These are phyloP conservation scores for Lycium barbarum DNA, from an alignment of 257 asterid species.

Conservation along the genomic window DNA sequence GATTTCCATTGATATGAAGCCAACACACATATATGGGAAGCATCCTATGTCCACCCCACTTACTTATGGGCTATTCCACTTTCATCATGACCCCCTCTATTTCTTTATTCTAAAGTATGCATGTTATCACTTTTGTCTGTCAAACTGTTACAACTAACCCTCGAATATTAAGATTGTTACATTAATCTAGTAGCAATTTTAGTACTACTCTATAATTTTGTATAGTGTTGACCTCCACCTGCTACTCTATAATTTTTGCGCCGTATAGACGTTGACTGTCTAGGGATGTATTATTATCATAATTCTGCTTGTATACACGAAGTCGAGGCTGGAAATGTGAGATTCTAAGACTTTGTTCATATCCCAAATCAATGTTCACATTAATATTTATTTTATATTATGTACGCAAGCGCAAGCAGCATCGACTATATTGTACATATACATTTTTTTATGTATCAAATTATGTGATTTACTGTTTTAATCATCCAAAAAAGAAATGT, in stretches of 20 bases:
- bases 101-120: not conserved
- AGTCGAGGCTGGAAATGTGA: not conserved
- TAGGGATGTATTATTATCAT: not conserved
- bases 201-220: not conserved
- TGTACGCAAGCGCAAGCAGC: too few relatives aligned
- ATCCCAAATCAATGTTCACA: too few relatives aligned
- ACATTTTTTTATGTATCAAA: too few relatives aligned
- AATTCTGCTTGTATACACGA: not conserved
- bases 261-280: not conserved
- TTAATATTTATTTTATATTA: too few relatives aligned
- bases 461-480: too few relatives aligned
- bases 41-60: conserved; percentile 40
- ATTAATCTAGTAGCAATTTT: not conserved
- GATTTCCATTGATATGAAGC: conserved; percentile 15
- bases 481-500: too few relatives aligned
- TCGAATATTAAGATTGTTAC: not conserved
- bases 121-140: conserved; percentile 7
- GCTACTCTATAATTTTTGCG: not conserved
- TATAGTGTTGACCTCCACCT: not conserved
- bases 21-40: conserved; percentile 29
- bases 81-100: conserved; percentile 8
- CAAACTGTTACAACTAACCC: not conserved
- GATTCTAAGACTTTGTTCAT: not conserved
- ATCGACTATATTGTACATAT: too few relatives aligned
- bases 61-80: not conserved